A percentile compares a stretch with the other conserved stretches of the same genome.
phyloP scores from a whole-genome alignment of 306 rosid species.

The Lathyrus sativus region DNA sequence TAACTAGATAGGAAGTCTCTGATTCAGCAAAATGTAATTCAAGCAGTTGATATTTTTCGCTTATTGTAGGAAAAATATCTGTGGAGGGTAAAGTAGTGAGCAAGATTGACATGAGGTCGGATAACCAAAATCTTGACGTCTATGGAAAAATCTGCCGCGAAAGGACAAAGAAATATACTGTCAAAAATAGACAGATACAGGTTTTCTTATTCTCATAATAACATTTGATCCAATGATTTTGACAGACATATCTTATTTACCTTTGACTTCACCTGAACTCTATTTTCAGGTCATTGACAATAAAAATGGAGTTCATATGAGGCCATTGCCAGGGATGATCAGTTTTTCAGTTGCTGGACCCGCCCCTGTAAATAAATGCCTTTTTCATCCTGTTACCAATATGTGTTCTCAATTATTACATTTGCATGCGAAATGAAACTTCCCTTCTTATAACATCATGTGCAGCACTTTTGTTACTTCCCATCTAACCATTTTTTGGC shows the following conservation, averaged over 20 bases:
- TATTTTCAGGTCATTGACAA: constrained; percentile 69
- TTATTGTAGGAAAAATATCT: constrained; percentile 58
- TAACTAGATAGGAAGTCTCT: not conserved
- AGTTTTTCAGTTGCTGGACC: constrained; percentile 53
- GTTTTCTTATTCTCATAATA: constrained; percentile 42
- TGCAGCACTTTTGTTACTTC: not conserved
- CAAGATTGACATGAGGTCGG: constrained; percentile 89
- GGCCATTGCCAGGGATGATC: constrained; percentile 82
- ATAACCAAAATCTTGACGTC: constrained; percentile 65
- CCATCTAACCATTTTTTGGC: not conserved
- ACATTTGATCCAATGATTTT: constrained; percentile 7
- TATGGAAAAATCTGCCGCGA: constrained; percentile 89
- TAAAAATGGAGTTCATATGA: constrained; percentile 73
- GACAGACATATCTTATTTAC: not conserved
- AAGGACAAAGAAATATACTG: constrained; percentile 70
- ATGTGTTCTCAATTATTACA: not conserved
- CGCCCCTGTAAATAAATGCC: constrained; percentile 50
- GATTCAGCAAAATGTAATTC: constrained; percentile 32
- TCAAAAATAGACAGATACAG: constrained; percentile 84
- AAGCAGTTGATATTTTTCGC: constrained; percentile 31
- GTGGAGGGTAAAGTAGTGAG: constrained; percentile 75
- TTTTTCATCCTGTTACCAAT: not conserved
- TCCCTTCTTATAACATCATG: not conserved
- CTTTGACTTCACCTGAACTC: constrained; percentile 37
- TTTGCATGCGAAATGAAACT: not conserved